Evolutionary conservation across 306 rosid genomes (phyloP).

Genomic region (Astragalus membranaceus): DNA sequence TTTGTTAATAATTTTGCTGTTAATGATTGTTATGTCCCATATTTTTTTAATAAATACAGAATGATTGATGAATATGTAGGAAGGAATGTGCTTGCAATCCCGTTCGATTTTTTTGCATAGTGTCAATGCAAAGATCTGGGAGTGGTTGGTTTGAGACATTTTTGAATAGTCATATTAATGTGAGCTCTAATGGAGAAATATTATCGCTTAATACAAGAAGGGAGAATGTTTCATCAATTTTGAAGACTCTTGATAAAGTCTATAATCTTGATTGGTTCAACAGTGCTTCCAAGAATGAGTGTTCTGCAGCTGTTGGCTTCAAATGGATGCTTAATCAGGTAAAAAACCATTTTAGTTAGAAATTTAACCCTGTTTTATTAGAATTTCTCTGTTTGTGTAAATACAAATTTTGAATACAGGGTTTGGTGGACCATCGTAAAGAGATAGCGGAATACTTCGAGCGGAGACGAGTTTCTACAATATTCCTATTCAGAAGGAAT

Average conservation of each 20-base stretch:
- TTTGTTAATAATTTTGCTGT: not conserved
- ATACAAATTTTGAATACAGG: conserved; percentile 10
- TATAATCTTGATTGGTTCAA: conserved; percentile 75
- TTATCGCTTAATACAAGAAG: conserved; percentile 69
- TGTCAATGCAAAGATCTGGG: conserved; percentile 95
- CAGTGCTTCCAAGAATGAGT: conserved; percentile 82
- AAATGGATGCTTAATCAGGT: conserved; percentile 99
- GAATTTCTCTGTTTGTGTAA: not conserved
- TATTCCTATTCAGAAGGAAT: conserved; percentile 58
- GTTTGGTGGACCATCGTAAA: conserved; percentile 41
- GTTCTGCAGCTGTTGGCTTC: conserved; percentile 84
- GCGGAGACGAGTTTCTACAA: conserved; percentile 36
- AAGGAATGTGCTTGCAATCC: conserved; percentile 61
- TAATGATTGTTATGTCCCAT: not conserved
- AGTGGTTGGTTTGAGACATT: conserved; percentile 98
- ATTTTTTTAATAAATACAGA: not conserved
- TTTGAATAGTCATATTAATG: conserved; percentile 70
- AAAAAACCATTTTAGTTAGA: no score
- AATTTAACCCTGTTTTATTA: no score
- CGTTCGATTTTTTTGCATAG: conserved; percentile 70
- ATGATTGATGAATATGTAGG: conserved; percentile 39
- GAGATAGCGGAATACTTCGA: conserved; percentile 54
- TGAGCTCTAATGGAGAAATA: conserved; percentile 91
- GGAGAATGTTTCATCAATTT: conserved; percentile 49
- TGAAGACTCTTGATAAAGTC: conserved; percentile 62